Percentiles rank a stretch among this genome's conserved stretches.
These are phyloP conservation scores for Cubamyces lactineus DNA, from an alignment of 768 basidiomycete species.

Conservation along the genomic window DNA sequence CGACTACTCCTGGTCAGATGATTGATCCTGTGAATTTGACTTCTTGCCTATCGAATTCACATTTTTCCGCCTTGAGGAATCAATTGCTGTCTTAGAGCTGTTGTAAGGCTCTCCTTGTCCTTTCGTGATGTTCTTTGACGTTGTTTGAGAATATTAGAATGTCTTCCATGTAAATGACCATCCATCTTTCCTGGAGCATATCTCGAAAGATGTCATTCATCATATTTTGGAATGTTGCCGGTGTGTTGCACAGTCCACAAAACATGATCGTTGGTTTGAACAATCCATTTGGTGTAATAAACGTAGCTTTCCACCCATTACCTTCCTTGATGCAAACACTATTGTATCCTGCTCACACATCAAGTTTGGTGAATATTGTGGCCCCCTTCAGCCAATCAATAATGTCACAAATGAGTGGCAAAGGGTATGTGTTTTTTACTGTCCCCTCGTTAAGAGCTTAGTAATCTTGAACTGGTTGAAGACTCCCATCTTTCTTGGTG, in stretches of 20 bases:
- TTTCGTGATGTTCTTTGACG: too few relatives aligned
- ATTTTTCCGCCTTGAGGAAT: too few relatives aligned
- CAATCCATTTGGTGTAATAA: constrained; percentile 4
- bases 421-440: constrained; percentile 36
- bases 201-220: not conserved
- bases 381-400: constrained; percentile 30
- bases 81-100: too few relatives aligned
- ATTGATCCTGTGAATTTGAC: too few relatives aligned
- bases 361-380: constrained; percentile 33
- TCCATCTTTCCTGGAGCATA: not conserved
- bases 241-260: not conserved
- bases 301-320: constrained; percentile 38
- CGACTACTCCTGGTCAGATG: too few relatives aligned
- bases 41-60: too few relatives aligned
- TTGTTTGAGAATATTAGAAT: not conserved
- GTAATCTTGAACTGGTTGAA: constrained; percentile 32
- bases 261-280: not conserved
- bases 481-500: constrained; percentile 33
- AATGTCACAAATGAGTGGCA: constrained; percentile 37
- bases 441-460: constrained; percentile 37
- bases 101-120: too few relatives aligned
- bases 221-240: not conserved
- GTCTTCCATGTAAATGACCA: not conserved
- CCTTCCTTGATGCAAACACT: constrained; percentile 27
- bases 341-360: constrained; percentile 40